These are phyloP conservation scores for Yamadazyma dushanensis DNA, from an alignment of 1,139 yeast species.

Conservation along the genomic window DNA sequence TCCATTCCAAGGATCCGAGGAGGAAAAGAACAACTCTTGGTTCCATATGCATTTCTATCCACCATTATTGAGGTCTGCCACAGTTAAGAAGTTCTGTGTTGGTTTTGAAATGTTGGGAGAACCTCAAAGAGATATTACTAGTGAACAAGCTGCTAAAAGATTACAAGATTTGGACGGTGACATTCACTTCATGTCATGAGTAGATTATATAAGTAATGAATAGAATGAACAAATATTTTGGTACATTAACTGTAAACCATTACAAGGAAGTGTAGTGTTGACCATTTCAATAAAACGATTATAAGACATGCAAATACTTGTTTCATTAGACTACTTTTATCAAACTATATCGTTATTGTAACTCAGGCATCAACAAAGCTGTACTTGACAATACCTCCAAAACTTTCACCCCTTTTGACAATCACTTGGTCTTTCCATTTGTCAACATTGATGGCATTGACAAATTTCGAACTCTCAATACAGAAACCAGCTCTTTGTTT, in stretches of 20 bases:
- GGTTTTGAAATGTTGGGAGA: constrained; percentile 81
- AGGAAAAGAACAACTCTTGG: constrained; percentile 51
- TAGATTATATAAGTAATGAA: too few relatives aligned
- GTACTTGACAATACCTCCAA: constrained; percentile 53
- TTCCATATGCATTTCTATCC: constrained; percentile 81
- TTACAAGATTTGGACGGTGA: constrained; percentile 47
- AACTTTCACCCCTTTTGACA: constrained; percentile 51
- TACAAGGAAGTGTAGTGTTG: too few relatives aligned
- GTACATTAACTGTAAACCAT: too few relatives aligned
- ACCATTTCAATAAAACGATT: too few relatives aligned
- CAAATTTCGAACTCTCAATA: constrained; percentile 62
- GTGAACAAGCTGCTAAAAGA: constrained; percentile 70
- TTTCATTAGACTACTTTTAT: too few relatives aligned
- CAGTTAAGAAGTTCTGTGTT: constrained; percentile 73
- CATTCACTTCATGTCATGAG: constrained; percentile 31
- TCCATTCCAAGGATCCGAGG: constrained; percentile 47
- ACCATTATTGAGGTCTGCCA: constrained; percentile 71
- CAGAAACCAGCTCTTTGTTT: constrained; percentile 59
- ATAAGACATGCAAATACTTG: too few relatives aligned
- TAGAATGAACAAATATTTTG: background rate
- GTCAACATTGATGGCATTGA: constrained; percentile 52
- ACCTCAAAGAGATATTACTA: constrained; percentile 75
- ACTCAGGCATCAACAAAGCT: constrained; percentile 11
- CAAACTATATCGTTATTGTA: too few relatives aligned
- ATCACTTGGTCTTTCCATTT: constrained; percentile 54